These are phyloP conservation scores for Boletus smithii DNA, from an alignment of 1,284 basidiomycete species.

Conservation along the genomic window DNA sequence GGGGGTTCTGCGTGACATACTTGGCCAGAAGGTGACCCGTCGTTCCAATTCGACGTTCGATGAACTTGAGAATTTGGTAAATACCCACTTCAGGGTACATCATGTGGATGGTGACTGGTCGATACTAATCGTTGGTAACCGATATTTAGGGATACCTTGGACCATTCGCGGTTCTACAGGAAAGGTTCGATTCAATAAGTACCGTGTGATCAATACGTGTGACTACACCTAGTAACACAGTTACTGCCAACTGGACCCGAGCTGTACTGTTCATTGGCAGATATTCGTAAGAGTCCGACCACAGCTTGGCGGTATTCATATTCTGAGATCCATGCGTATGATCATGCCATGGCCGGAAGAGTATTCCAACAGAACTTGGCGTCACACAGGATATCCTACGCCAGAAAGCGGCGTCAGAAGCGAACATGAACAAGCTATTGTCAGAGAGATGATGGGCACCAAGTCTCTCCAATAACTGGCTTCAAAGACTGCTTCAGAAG, in stretches of 20 bases:
- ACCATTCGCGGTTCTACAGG: neutral
- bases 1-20: neutral
- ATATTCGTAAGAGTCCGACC: neutral
- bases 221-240: neutral
- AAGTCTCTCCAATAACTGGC: neutral
- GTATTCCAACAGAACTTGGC: neutral
- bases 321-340: no score
- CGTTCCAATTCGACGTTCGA: constrained; percentile 2
- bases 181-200: neutral
- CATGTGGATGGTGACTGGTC: neutral
- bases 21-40: neutral
- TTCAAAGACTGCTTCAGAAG: neutral
- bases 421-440: neutral
- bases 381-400: no score
- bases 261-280: neutral
- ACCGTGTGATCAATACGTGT: neutral
- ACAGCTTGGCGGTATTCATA: constrained; percentile 15
- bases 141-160: neutral
- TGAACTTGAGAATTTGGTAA: neutral
- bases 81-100: neutral
- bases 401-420: neutral
- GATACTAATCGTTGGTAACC: neutral
- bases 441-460: no score
- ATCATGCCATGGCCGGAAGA: neutral
- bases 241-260: neutral